phyloP scores from a whole-genome alignment of 129 eudicot genomes.

The Centella asiatica region DNA sequence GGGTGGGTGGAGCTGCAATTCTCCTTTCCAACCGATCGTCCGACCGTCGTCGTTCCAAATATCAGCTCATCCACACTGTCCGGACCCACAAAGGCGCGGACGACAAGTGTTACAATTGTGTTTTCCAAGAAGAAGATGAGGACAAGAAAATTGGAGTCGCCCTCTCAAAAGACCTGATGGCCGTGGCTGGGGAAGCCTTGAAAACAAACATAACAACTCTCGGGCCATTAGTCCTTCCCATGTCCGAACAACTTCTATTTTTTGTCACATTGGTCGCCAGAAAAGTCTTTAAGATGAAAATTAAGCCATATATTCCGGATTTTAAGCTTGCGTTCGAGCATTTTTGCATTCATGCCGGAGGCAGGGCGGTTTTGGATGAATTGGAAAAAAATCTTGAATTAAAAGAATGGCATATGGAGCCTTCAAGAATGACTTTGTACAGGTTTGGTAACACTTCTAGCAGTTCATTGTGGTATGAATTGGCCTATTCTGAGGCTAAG shows the following conservation, averaged over 20 bases:
- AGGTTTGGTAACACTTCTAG: slow-evolving; percentile 74
- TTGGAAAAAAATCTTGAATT: slow-evolving; percentile 57
- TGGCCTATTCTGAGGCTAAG: slow-evolving; percentile 62
- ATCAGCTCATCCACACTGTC: slow-evolving; percentile 33
- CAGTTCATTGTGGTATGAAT: slow-evolving; percentile 62
- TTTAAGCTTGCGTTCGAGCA: slow-evolving; percentile 70
- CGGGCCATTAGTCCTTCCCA: slow-evolving; percentile 60
- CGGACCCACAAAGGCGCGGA: slow-evolving; percentile 47
- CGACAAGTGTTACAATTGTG: slow-evolving; percentile 31
- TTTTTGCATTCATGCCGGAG: slow-evolving; percentile 63
- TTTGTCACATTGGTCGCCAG: slow-evolving; percentile 42
- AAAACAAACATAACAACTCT: slow-evolving; percentile 58
- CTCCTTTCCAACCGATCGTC: slow-evolving; percentile 44
- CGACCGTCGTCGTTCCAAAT: slow-evolving; percentile 30
- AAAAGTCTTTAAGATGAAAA: slow-evolving; percentile 50
- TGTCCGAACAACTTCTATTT: slow-evolving; percentile 64
- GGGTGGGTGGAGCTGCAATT: slow-evolving; percentile 68
- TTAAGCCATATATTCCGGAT: slow-evolving; percentile 60
- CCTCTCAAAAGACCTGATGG: slow-evolving; percentile 52
- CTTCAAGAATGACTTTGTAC: slow-evolving; percentile 64
- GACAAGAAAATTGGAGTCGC: slow-evolving; percentile 38
- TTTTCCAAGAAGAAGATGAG: slow-evolving; percentile 35
- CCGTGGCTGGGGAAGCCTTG: slow-evolving; percentile 60
- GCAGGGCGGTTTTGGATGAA: slow-evolving; percentile 63
- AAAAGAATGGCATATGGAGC: slow-evolving; percentile 63